These are phyloP conservation scores for Rhodotorula paludigena DNA, from an alignment of 768 basidiomycete genomes.

Conservation along the genomic window DNA sequence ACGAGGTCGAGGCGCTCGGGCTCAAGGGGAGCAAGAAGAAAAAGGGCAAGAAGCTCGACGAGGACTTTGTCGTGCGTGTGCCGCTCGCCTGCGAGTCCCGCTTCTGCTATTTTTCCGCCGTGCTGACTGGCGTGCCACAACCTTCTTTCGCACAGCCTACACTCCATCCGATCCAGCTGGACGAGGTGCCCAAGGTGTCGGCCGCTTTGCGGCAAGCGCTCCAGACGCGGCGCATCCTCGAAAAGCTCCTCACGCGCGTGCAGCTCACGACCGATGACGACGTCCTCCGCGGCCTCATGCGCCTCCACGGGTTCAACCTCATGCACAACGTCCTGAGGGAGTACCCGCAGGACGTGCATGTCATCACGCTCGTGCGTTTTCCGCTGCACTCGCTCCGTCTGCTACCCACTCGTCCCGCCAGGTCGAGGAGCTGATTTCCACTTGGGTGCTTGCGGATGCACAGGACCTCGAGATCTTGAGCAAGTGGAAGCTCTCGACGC, in stretches of 20 bases:
- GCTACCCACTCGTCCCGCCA: neutral
- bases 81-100: constrained; percentile 52
- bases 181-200: constrained; percentile 84
- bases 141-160: constrained; percentile 63
- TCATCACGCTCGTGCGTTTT: constrained; percentile 64
- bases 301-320: constrained; percentile 83
- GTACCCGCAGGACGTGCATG: constrained; percentile 62
- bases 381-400: neutral
- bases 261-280: constrained; percentile 83
- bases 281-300: constrained; percentile 76
- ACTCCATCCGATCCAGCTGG: constrained; percentile 66
- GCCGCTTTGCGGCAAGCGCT: constrained; percentile 81
- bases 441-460: no score
- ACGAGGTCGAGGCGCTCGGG: constrained; percentile 74
- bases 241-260: constrained; percentile 77
- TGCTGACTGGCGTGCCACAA: constrained; percentile 1
- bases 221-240: constrained; percentile 70
- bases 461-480: constrained; percentile 49
- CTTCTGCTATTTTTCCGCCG: neutral
- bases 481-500: constrained; percentile 71
- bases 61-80: constrained; percentile 73
- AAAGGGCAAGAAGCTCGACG: constrained; percentile 86
- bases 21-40: constrained; percentile 84
- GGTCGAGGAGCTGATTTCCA: no score
- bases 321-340: constrained; percentile 87